Conservation (phyloP, 768 basidiomycete species). For the Tricholoma bakamatsutake region DNA sequence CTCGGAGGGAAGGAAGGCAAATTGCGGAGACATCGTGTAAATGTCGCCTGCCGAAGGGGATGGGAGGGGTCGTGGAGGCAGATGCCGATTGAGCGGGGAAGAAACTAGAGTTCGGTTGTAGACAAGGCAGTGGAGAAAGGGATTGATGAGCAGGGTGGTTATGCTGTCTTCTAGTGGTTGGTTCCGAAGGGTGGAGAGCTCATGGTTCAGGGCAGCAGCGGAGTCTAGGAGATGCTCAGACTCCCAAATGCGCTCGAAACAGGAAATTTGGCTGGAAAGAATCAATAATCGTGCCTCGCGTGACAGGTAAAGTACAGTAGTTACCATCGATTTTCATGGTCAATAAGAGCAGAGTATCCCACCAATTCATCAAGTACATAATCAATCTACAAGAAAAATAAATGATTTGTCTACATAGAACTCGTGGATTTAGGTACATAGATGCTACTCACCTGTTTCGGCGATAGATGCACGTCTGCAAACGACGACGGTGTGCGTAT, state of each 20-base stretch:
- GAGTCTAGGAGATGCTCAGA: slow-evolving; percentile 22
- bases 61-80: slow-evolving; percentile 19
- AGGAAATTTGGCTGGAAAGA: slow-evolving; percentile 42
- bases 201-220: slow-evolving; percentile 13
- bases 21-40: slow-evolving; percentile 35
- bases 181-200: slow-evolving; percentile 18
- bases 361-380: slow-evolving; percentile 46
- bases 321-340: slow-evolving; percentile 33
- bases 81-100: slow-evolving; percentile 15
- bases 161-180: slow-evolving; percentile 13
- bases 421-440: not conserved
- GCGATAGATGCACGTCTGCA: slow-evolving; percentile 28
- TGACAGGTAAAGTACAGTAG: slow-evolving; percentile 4
- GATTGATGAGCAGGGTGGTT: slow-evolving; percentile 33
- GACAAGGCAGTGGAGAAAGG: slow-evolving; percentile 31
- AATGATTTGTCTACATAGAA: not conserved
- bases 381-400: slow-evolving; percentile 25
- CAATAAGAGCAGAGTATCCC: slow-evolving; percentile 37
- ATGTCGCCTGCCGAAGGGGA: slow-evolving; percentile 25
- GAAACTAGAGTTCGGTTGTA: slow-evolving; percentile 35
- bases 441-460: slow-evolving; percentile 30
- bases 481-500: slow-evolving; percentile 30
- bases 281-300: not conserved
- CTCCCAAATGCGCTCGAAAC: slow-evolving; percentile 53
- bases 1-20: slow-evolving; percentile 40